These are phyloP conservation scores for Claviceps purpurea DNA, from an alignment of 2,329 filamentous ascomycete species.

Conservation along the genomic window DNA sequence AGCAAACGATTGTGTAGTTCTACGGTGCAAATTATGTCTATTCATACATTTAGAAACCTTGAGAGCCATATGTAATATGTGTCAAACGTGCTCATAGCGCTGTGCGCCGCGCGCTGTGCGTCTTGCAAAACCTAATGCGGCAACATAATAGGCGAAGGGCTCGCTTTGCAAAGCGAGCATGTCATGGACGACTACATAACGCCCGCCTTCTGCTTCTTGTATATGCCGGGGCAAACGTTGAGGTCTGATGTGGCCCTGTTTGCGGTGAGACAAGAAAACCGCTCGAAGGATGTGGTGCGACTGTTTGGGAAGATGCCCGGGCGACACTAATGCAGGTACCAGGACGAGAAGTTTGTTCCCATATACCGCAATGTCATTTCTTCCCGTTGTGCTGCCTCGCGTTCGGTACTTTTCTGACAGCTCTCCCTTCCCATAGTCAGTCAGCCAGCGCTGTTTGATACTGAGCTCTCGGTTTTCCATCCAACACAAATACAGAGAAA, in stretches of 20 bases:
- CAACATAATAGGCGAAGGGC: neutral
- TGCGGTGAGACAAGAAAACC: conserved; percentile 2
- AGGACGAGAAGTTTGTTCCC: neutral
- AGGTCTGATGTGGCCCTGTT: neutral
- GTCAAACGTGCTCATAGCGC: neutral
- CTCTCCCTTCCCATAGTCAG: too few species aligned
- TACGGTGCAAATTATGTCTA: conserved; percentile 21
- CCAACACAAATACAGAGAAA: neutral
- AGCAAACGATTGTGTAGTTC: conserved; percentile 24
- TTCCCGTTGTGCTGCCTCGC: neutral
- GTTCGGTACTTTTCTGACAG: neutral
- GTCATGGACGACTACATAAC: neutral
- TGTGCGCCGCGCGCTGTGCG: neutral
- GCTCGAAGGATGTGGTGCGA: conserved; percentile 2
- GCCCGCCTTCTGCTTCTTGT: neutral
- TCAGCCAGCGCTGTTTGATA: neutral
- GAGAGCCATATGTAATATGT: conserved; percentile 3
- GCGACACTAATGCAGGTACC: neutral
- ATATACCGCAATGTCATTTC: neutral
- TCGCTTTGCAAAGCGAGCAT: neutral
- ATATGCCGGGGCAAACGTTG: neutral
- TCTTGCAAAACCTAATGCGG: neutral
- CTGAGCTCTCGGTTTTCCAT: neutral
- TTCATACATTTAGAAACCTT: conserved; percentile 23
- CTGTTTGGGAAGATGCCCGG: neutral